These are phyloP conservation scores for Claviceps capensis DNA, from an alignment of 2,329 filamentous ascomycete genomes.

Conservation along the genomic window DNA sequence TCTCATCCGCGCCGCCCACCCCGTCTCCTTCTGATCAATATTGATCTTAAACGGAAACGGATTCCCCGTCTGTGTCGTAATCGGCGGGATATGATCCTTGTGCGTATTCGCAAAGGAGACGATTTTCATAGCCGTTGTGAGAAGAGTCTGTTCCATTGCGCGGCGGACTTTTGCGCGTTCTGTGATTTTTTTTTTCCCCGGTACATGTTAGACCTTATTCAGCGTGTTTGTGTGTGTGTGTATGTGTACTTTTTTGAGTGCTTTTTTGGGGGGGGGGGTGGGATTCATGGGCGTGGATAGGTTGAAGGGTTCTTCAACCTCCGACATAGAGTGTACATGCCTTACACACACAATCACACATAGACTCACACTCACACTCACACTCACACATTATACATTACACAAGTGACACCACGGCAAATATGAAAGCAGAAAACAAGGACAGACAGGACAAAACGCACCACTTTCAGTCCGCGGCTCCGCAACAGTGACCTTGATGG, in stretches of 20 bases:
- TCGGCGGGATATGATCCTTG: constrained; percentile 93
- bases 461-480: constrained; percentile 80
- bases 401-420: too few relatives aligned
- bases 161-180: constrained; percentile 79
- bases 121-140: constrained; percentile 80
- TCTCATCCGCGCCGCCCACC: constrained; percentile 69
- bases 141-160: constrained; percentile 81
- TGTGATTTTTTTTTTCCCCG: constrained; percentile 18
- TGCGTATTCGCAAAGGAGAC: constrained; percentile 75
- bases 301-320: too few relatives aligned
- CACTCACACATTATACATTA: too few relatives aligned
- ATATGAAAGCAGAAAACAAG: too few relatives aligned
- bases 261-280: background rate
- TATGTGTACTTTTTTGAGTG: background rate
- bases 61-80: constrained; percentile 85
- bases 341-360: too few relatives aligned
- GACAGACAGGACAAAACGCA: constrained; percentile 27
- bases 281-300: too few relatives aligned
- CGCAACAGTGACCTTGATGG: constrained; percentile 81
- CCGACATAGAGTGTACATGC: too few relatives aligned
- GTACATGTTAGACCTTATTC: too few relatives aligned
- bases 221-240: background rate
- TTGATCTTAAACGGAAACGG: constrained; percentile 92
- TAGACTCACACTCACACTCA: too few relatives aligned
- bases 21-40: constrained; percentile 65